Evolutionary conservation across 2,329 filamentous ascomycete species (phyloP), one percentile per base, ranked within the genome.

Genomic region (Anthostomella pinea): DNA sequence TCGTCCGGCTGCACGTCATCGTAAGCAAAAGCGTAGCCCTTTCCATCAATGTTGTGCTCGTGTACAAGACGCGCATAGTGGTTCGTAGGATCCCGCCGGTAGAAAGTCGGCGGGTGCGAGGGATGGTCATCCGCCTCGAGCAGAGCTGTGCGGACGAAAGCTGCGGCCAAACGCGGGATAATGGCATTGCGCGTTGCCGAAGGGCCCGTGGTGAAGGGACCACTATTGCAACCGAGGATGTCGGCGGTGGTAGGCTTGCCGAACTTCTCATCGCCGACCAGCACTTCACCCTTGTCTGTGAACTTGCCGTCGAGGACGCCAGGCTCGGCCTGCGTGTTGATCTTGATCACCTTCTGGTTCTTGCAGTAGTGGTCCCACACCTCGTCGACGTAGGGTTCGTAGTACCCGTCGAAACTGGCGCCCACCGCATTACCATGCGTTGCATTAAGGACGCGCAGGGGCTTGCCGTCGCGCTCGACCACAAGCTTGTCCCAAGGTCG

Each of bases 141-240:
- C 66, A 68, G 72, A 66, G 51, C 69, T 60, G 67, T 77, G 72
- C 61, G 81, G 73, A 62, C 81, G 68, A 53, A 66, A 38, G 27
- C 75, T 54, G 45, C 70, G 52, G 32, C 79, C 62, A 59, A 69
- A 49, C 46, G 62, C 20, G 63, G 83, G 72, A 49, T 68, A 34
- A 69, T 64, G 14, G 63, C 63, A 60, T 53, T 69, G 31, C 54
- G 69, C 53, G 39, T 54, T 15, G 55, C 42, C 34, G 41, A 73
- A 53, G 29, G 66, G 53, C 46, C 63, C 6, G 59, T 66, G 6
- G 67, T 64, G 47, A 84, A 83, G 0, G 79, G 78, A 0, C 80
- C 80, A 2, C 73, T 78, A 48, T 74, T 80, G 62, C 81, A 85
- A 22, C 73, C 73, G 53, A 86, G 78, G 44, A 87, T 82, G 57